Percentiles rank a stretch among this genome's conserved stretches.
Conservation (phyloP, 805 yeast species). For the Pichia exigua region DNA sequence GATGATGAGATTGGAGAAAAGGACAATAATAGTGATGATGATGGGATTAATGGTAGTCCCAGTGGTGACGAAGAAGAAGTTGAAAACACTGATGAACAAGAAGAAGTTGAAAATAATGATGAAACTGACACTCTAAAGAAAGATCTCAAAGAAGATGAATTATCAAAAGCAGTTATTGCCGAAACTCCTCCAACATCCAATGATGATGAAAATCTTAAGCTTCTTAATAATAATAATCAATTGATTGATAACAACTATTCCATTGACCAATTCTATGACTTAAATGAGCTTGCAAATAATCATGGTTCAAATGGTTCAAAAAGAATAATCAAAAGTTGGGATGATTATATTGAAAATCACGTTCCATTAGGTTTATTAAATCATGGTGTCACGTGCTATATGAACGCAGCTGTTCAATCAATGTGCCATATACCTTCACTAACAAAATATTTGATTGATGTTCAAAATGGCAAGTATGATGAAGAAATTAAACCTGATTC, state of each 20-base stretch:
- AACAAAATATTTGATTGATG: slow-evolving; percentile 70
- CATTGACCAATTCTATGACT: slow-evolving; percentile 41
- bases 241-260: slow-evolving; percentile 17
- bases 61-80: slow-evolving; percentile 10
- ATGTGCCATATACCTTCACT: slow-evolving; percentile 87
- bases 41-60: not conserved
- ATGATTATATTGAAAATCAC: slow-evolving; percentile 37
- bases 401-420: slow-evolving; percentile 91
- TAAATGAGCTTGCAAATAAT: slow-evolving; percentile 52
- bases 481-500: slow-evolving; percentile 42
- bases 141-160: slow-evolving; percentile 24
- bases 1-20: slow-evolving; percentile 14
- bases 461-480: slow-evolving; percentile 46
- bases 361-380: slow-evolving; percentile 74
- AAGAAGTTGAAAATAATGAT: slow-evolving; percentile 23
- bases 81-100: slow-evolving; percentile 15
- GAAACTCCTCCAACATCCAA: slow-evolving; percentile 17
- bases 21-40: slow-evolving; percentile 13
- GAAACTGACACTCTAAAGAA: slow-evolving; percentile 19
- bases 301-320: slow-evolving; percentile 53
- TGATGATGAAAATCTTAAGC: slow-evolving; percentile 22
- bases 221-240: slow-evolving; percentile 12
- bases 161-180: slow-evolving; percentile 19
- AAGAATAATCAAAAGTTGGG: slow-evolving; percentile 67
- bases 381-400: slow-evolving; percentile 94